Conservation (phyloP, 2,329 filamentous ascomycete genomes). For the Alternaria sp. region DNA sequence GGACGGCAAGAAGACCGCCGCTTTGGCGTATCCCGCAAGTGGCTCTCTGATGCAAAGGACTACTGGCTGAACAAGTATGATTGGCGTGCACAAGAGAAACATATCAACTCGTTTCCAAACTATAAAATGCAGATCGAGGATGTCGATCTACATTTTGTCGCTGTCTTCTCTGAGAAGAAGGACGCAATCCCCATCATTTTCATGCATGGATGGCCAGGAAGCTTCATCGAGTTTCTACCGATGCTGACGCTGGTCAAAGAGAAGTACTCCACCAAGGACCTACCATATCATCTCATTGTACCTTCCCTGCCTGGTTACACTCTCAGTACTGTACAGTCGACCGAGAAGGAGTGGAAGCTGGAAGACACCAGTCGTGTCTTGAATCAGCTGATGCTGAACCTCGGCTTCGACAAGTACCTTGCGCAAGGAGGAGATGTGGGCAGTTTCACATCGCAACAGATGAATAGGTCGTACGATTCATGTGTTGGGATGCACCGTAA, state of each 20-base stretch:
- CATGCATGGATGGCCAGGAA: slow-evolving; percentile 66
- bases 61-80: slow-evolving; percentile 52
- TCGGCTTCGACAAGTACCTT: slow-evolving; percentile 66
- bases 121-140: slow-evolving; percentile 58
- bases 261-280: slow-evolving; percentile 59
- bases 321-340: slow-evolving; percentile 58
- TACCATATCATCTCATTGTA: slow-evolving; percentile 68
- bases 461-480: slow-evolving; percentile 53
- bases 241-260: slow-evolving; percentile 58
- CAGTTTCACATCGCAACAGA: slow-evolving; percentile 53
- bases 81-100: slow-evolving; percentile 50
- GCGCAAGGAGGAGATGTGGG: slow-evolving; percentile 68
- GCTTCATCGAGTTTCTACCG: slow-evolving; percentile 66
- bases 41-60: slow-evolving; percentile 48
- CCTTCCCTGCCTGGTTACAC: slow-evolving; percentile 67
- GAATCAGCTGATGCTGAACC: slow-evolving; percentile 62
- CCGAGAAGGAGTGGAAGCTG: slow-evolving; percentile 56
- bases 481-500: slow-evolving; percentile 57
- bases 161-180: slow-evolving; percentile 62
- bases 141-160: slow-evolving; percentile 63
- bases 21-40: slow-evolving; percentile 45
- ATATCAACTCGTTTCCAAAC: slow-evolving; percentile 63
- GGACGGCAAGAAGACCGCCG: slow-evolving; percentile 35
- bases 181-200: slow-evolving; percentile 64
- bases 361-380: slow-evolving; percentile 57